Percentiles rank a stretch among this genome's conserved stretches.
Evolutionary conservation across 129 eudicot genomes (phyloP).

Genomic region (Ambrosia artemisiifolia): DNA sequence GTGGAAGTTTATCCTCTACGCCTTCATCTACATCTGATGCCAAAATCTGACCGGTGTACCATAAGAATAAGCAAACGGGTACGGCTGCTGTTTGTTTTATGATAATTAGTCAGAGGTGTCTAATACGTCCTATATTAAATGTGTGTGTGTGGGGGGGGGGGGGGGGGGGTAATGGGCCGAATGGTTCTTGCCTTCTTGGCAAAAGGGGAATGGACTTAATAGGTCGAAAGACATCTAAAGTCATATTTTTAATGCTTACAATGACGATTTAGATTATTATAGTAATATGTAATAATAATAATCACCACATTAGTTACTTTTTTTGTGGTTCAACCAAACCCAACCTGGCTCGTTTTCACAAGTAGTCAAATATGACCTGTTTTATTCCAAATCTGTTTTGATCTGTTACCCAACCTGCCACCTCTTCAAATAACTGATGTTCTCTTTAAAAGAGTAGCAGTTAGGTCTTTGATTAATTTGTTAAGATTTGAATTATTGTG

Average conservation of each 20-base stretch:
- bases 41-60: slow-evolving; percentile 66
- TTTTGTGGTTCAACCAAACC: neutral
- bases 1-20: slow-evolving; percentile 95
- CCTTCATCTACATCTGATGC: slow-evolving; percentile 73
- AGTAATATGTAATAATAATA: neutral
- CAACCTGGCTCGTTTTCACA: neutral
- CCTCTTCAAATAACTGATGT: neutral
- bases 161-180: neutral
- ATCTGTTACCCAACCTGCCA: neutral
- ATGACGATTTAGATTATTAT: neutral
- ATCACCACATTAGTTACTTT: neutral
- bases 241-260: neutral
- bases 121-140: no score
- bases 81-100: neutral
- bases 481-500: slow-evolving; percentile 18
- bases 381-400: neutral
- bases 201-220: neutral
- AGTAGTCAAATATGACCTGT: neutral
- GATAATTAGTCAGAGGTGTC: slow-evolving; percentile 1
- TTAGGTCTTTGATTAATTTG: neutral
- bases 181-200: neutral
- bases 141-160: neutral
- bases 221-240: neutral
- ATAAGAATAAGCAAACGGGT: slow-evolving; percentile 96
- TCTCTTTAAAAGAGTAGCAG: neutral